Evolutionary conservation across 2,329 filamentous ascomycete genomes (phyloP), one percentile per base, ranked within the genome.

Genomic region (Penicillium sp.): DNA sequence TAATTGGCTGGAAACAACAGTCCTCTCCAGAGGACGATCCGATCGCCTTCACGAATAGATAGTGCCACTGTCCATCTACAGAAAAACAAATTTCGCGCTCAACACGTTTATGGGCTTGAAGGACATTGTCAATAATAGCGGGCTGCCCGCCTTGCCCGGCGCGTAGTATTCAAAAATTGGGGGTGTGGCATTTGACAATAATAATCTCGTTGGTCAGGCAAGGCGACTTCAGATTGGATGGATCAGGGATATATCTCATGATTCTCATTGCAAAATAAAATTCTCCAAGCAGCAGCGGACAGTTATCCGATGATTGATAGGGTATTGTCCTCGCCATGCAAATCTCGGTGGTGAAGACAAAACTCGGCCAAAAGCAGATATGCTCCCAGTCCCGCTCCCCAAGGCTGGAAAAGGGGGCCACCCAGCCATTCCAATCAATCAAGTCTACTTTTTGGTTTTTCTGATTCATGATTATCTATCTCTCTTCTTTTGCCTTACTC

Each of bases 331-430:
- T 46, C 19, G 31, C 31, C 35, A 15, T 41, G 35, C 35, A 41
- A 51, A 46, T 23, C 45, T 47, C 45, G n/a, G n/a, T 21, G 44
- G 19, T 47, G 45, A 47, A n/a, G 45, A 8, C 17, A 46, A 46
- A 46, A 21, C 9, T 11, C 35, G 35, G 26, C 4, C 19, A n/a
- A 56, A 56, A 49, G 38, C 19, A 57, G 45, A 57, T 21, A 50
- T 30, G 30, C 11, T 21, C 15, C 30, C 55, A 23, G 26, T 26
- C 26, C 26, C 26, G 26, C 26, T 23, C 26, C 35, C 49, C 44
- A 23, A 58, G 59, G 58, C 62, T 58, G 58, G 56, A 64, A 63
- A 64, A 64, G 44, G 62, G 62, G 62, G 58, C 62, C 58, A 48
- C 47, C 45, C 58, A 61, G 19, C 17, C 26, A 46, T 58, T 53